These are phyloP conservation scores for Ephemerocybe angulata DNA, from an alignment of 768 basidiomycete species.

Conservation along the genomic window DNA sequence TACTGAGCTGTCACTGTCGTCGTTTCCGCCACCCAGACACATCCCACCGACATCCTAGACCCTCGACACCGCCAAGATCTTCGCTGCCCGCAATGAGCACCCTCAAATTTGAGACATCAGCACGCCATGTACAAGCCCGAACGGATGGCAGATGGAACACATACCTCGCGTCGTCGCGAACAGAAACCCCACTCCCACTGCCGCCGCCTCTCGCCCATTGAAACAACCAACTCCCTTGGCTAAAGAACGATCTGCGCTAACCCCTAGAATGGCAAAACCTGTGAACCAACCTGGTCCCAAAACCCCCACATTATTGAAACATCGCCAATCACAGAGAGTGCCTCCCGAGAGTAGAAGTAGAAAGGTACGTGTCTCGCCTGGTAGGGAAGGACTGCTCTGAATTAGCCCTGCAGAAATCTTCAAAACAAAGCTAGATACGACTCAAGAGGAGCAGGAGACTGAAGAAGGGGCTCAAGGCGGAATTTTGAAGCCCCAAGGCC, in stretches of 20 bases:
- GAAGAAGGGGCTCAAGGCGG: slow-evolving; percentile 1
- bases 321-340: slow-evolving; percentile 17
- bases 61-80: too few relatives aligned
- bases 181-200: slow-evolving; percentile 17
- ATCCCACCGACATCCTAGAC: too few relatives aligned
- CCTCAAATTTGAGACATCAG: too few relatives aligned
- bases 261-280: background rate
- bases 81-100: too few relatives aligned
- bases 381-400: slow-evolving; percentile 23
- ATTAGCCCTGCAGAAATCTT: background rate
- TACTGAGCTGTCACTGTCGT: too few relatives aligned
- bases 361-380: slow-evolving; percentile 43
- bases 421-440: background rate
- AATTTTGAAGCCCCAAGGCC: background rate
- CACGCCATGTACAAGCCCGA: too few relatives aligned
- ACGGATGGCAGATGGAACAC: too few relatives aligned
- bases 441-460: slow-evolving; percentile 23
- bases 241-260: background rate
- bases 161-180: too few relatives aligned
- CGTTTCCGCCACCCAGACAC: too few relatives aligned
- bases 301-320: slow-evolving; percentile 16
- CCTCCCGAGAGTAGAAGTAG: slow-evolving; percentile 40
- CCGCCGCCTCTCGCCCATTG: background rate
- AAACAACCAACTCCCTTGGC: background rate
- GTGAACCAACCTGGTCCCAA: background rate